Evolutionary conservation across 192 early-diverging fungal genomes (phyloP).

Genomic region (Allomyces macrogynus): DNA sequence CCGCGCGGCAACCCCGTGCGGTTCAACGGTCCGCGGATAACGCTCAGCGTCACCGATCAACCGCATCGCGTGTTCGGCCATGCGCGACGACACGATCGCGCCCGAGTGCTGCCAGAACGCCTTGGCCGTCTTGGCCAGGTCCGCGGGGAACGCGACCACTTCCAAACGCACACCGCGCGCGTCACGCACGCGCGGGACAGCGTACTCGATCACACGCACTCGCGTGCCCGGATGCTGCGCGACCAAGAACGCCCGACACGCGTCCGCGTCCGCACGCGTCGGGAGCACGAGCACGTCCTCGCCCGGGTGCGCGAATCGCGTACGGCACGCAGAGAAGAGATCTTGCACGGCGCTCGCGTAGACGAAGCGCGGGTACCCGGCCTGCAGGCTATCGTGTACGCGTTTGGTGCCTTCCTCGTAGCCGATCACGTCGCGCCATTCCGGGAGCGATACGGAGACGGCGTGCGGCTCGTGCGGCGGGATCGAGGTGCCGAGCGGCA

Average conservation of each 20-base stretch:
- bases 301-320: not conserved
- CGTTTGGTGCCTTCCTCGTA: constrained; percentile 73
- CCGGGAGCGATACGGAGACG: constrained; percentile 77
- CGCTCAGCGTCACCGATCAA: constrained; percentile 8
- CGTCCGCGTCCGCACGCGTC: constrained; percentile 9
- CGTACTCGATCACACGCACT: constrained; percentile 45
- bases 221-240: not conserved
- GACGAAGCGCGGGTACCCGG: constrained; percentile 90
- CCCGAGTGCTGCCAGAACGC: constrained; percentile 94
- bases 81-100: constrained; percentile 64
- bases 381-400: constrained; percentile 47
- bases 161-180: constrained; percentile 23
- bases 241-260: constrained; percentile 38
- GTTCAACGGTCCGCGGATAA: no score
- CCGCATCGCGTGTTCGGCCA: constrained; percentile 62
- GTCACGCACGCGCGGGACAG: constrained; percentile 27
- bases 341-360: constrained; percentile 31
- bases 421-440: constrained; percentile 71
- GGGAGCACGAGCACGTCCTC: constrained; percentile 11
- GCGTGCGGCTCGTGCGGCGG: constrained; percentile 58
- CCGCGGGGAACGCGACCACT: constrained; percentile 55
- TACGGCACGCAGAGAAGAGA: constrained; percentile 2
- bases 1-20: no score
- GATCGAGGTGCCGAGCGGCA: constrained; percentile 44
- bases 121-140: constrained; percentile 54